These are phyloP conservation scores for Calonectria pteridis DNA, from an alignment of 2,329 filamentous ascomycete species.

Conservation along the genomic window DNA sequence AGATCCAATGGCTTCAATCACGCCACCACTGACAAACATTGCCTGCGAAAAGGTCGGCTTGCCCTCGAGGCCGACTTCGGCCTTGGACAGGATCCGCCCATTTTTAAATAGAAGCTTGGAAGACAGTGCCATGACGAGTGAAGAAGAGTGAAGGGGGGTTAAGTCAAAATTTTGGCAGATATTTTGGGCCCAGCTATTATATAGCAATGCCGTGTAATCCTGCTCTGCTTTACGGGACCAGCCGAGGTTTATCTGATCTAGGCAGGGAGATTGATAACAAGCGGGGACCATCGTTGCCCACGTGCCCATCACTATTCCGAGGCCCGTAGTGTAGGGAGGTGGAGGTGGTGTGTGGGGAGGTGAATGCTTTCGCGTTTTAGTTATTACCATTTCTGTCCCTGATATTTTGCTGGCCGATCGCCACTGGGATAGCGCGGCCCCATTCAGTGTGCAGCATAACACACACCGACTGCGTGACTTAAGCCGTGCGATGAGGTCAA, in stretches of 20 bases:
- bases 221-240: not conserved
- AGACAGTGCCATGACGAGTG: constrained; percentile 31
- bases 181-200: not conserved
- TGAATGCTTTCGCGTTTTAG: not conserved
- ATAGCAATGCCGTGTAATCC: not conserved
- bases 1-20: constrained; percentile 51
- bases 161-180: not conserved
- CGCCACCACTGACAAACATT: constrained; percentile 51
- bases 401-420: constrained; percentile 16
- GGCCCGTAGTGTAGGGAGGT: not conserved
- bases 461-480: not conserved
- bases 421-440: not conserved
- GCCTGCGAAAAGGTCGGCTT: constrained; percentile 47
- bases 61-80: constrained; percentile 39
- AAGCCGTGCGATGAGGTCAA: not conserved
- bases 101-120: constrained; percentile 42
- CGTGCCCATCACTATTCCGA: constrained; percentile 12
- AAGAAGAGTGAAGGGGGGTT: not conserved
- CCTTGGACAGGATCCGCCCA: constrained; percentile 45
- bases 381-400: constrained; percentile 13
- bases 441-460: not conserved
- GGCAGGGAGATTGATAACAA: constrained; percentile 1
- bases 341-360: constrained; percentile 3
- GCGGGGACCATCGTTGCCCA: constrained; percentile 12
- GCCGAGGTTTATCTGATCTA: not conserved